A percentile compares a stretch with the other conserved stretches of the same genome.
These are phyloP conservation scores for Claviceps quebecensis DNA, from an alignment of 2,329 filamentous ascomycete species.

Conservation along the genomic window DNA sequence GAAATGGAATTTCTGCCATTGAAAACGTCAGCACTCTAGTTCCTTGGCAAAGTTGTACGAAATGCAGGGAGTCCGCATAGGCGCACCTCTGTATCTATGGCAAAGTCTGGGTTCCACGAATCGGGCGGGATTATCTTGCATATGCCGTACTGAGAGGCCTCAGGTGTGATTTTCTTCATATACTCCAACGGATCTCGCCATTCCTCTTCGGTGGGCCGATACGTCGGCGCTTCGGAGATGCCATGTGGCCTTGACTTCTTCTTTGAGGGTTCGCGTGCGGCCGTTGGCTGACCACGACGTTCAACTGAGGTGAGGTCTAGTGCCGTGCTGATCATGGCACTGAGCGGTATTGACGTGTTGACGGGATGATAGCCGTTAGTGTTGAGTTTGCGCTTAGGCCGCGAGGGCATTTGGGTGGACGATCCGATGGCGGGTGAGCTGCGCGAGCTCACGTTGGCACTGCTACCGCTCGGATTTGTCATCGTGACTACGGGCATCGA, in stretches of 20 bases:
- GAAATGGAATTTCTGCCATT: constrained; percentile 77
- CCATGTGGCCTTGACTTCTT: constrained; percentile 69
- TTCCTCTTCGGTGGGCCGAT: constrained; percentile 79
- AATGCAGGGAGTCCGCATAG: constrained; percentile 4
- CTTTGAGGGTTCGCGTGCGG: constrained; percentile 61
- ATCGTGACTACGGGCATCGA: constrained; percentile 24
- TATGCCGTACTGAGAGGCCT: constrained; percentile 78
- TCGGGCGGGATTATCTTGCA: constrained; percentile 93
- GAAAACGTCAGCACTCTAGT: neutral
- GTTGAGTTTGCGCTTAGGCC: constrained; percentile 39
- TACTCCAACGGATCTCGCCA: constrained; percentile 92
- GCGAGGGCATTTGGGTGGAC: constrained; percentile 23
- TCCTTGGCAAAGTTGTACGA: neutral
- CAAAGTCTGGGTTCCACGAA: constrained; percentile 86
- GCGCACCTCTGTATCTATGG: constrained; percentile 84
- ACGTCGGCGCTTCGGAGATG: constrained; percentile 80
- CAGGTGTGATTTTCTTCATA: constrained; percentile 77
- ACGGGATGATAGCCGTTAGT: constrained; percentile 38
- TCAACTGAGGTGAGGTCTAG: constrained; percentile 85
- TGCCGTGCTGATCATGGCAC: constrained; percentile 43
- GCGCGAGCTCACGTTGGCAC: constrained; percentile 36
- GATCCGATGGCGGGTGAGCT: constrained; percentile 34
- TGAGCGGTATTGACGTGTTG: constrained; percentile 38
- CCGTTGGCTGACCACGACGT: constrained; percentile 69
- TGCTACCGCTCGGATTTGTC: constrained; percentile 22